These are phyloP conservation scores for Endogone sp. DNA, from an alignment of 192 early-diverging fungal species.

Conservation along the genomic window DNA sequence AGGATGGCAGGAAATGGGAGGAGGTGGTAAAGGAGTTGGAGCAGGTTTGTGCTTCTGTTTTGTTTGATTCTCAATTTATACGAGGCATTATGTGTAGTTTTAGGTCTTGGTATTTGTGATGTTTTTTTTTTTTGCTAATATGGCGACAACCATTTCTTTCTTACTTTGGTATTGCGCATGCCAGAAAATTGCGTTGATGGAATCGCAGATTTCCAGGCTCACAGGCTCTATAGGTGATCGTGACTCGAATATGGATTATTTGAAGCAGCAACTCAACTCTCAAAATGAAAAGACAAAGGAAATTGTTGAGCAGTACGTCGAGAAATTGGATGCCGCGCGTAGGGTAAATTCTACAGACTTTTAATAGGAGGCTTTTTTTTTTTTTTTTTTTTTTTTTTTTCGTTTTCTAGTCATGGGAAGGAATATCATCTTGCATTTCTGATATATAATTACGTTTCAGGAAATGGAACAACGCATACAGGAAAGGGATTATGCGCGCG, in stretches of 20 bases:
- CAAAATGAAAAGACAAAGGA: constrained; percentile 31
- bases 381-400: neutral
- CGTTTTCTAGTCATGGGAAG: no score
- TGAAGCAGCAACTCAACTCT: constrained; percentile 27
- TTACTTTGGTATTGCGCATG: neutral
- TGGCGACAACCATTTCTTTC: no score
- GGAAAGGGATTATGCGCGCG: constrained; percentile 28
- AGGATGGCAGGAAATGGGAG: neutral
- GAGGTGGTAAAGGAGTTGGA: neutral
- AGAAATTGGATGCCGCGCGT: constrained; percentile 32
- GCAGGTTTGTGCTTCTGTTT: no score
- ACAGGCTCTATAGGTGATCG: constrained; percentile 27
- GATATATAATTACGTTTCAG: neutral
- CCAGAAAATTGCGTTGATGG: neutral
- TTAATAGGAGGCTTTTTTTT: neutral
- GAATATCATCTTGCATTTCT: no score
- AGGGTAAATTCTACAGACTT: constrained; percentile 4
- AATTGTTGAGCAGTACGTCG: constrained; percentile 29
- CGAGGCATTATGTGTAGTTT: no score
- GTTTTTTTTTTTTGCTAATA: no score
- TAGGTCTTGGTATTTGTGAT: no score
- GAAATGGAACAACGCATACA: constrained; percentile 4
- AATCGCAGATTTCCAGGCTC: constrained; percentile 28
- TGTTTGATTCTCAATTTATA: no score
- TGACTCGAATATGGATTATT: constrained; percentile 25